A percentile compares a stretch with the other conserved stretches of the same genome.
Conservation (phyloP, 2,329 filamentous ascomycete species). For the Microdochium bolleyi region DNA sequence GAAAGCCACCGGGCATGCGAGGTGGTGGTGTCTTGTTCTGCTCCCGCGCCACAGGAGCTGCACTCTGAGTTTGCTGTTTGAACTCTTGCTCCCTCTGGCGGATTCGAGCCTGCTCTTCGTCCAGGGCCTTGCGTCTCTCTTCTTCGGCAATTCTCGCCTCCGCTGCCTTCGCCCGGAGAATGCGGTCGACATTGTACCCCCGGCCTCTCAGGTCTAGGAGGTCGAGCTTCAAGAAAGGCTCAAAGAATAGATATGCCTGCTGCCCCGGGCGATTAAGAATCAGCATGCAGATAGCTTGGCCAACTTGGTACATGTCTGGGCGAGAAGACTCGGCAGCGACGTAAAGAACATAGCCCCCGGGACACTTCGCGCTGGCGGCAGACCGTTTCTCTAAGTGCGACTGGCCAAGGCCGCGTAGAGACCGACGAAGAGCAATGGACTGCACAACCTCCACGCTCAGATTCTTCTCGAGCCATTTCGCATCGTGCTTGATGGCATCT, state of each 20-base stretch:
- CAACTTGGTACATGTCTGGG: slow-evolving; percentile 86
- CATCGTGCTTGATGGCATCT: slow-evolving; percentile 77
- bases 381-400: slow-evolving; percentile 68
- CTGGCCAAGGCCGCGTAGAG: slow-evolving; percentile 62
- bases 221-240: slow-evolving; percentile 82
- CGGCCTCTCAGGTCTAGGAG: slow-evolving; percentile 74
- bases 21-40: slow-evolving; percentile 31
- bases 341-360: slow-evolving; percentile 59
- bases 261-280: slow-evolving; percentile 77
- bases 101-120: slow-evolving; percentile 63
- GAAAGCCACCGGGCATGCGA: slow-evolving; percentile 69
- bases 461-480: slow-evolving; percentile 84
- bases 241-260: slow-evolving; percentile 82
- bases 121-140: slow-evolving; percentile 65
- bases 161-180: slow-evolving; percentile 78
- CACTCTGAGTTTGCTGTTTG: slow-evolving; percentile 34
- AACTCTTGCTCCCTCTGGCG: slow-evolving; percentile 44
- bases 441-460: slow-evolving; percentile 71
- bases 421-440: slow-evolving; percentile 68
- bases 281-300: slow-evolving; percentile 74
- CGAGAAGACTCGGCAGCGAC: slow-evolving; percentile 55
- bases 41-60: slow-evolving; percentile 26
- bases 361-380: slow-evolving; percentile 54
- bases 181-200: slow-evolving; percentile 95
- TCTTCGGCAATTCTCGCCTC: slow-evolving; percentile 84